Percentiles rank a stretch among this genome's conserved stretches.
These are phyloP conservation scores for Paulownia fortunei DNA, from an alignment of 257 asterid species.

Conservation along the genomic window DNA sequence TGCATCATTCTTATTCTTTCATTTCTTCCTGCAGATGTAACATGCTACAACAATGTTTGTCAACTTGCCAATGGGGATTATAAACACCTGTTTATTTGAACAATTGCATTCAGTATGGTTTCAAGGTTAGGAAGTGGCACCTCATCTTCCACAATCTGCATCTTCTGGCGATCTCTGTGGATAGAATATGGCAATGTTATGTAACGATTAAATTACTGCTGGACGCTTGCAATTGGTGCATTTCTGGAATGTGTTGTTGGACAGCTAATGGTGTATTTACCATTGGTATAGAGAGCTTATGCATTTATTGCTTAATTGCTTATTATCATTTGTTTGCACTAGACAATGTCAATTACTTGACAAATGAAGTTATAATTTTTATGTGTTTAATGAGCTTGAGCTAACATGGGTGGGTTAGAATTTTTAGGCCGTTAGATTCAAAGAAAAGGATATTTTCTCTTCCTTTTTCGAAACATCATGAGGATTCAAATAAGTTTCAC, in stretches of 20 bases:
- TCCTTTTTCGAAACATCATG: too few relatives aligned
- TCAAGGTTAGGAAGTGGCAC: neutral
- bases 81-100: constrained; percentile 69
- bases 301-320: too few relatives aligned
- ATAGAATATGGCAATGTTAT: neutral
- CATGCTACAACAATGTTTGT: constrained; percentile 65
- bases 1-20: neutral
- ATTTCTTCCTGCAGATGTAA: constrained; percentile 52
- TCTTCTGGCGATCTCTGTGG: constrained; percentile 1
- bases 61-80: constrained; percentile 79
- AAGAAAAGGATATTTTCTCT: too few relatives aligned
- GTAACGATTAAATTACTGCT: neutral
- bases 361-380: too few relatives aligned
- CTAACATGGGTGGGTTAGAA: too few relatives aligned
- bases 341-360: too few relatives aligned
- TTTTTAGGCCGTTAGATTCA: too few relatives aligned
- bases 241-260: constrained; percentile 3
- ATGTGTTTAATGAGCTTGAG: too few relatives aligned
- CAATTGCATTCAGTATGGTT: neutral
- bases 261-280: neutral
- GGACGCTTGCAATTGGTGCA: neutral
- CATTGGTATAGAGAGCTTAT: neutral
- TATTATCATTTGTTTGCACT: too few relatives aligned
- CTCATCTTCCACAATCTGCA: neutral
- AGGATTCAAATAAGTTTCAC: too few relatives aligned